phyloP scores from a whole-genome alignment of 192 early-diverging fungal genomes.

The Coemansia umbellata region DNA sequence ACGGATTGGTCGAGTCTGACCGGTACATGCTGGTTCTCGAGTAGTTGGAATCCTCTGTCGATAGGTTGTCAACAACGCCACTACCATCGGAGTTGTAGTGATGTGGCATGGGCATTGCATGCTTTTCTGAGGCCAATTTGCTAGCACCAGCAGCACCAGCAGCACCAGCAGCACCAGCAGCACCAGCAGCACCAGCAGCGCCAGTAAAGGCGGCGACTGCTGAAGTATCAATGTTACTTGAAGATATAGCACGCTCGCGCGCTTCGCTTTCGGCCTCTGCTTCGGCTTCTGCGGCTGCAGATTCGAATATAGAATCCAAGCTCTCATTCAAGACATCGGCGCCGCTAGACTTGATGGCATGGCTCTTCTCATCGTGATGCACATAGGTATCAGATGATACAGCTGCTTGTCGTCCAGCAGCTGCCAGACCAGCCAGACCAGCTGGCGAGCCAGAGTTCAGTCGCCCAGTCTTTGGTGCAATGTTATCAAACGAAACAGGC shows the following conservation, averaged over 20 bases:
- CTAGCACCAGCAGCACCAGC: conserved; percentile 10
- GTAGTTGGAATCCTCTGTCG: conserved; percentile 20
- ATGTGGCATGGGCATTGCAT: conserved; percentile 7
- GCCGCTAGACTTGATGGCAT: conserved; percentile 8
- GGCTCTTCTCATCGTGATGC: conserved; percentile 22
- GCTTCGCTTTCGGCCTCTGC: conserved; percentile 44
- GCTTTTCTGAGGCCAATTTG: conserved; percentile 6
- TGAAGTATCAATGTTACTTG: conserved; percentile 9
- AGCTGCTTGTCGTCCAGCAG: conserved; percentile 37
- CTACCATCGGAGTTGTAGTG: conserved; percentile 2
- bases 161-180: conserved; percentile 7
- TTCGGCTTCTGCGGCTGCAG: conserved; percentile 42
- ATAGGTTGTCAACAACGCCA: background rate
- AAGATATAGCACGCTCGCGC: conserved; percentile 30
- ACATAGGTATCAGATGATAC: conserved; percentile 49
- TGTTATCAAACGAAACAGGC: conserved; percentile 47
- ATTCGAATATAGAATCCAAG: conserved; percentile 49
- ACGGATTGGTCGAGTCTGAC: conserved; percentile 46
- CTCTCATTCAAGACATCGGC: conserved; percentile 33
- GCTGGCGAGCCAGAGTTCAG: conserved; percentile 32
- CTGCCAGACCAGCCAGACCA: conserved; percentile 31
- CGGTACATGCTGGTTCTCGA: conserved; percentile 33
- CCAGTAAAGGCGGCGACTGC: conserved; percentile 6
- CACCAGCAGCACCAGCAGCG: conserved; percentile 8
- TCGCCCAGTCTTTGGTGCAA: conserved; percentile 34